Base-by-base conservation (phyloP, 441 rosid species). In the Populus hybrid region DNA sequence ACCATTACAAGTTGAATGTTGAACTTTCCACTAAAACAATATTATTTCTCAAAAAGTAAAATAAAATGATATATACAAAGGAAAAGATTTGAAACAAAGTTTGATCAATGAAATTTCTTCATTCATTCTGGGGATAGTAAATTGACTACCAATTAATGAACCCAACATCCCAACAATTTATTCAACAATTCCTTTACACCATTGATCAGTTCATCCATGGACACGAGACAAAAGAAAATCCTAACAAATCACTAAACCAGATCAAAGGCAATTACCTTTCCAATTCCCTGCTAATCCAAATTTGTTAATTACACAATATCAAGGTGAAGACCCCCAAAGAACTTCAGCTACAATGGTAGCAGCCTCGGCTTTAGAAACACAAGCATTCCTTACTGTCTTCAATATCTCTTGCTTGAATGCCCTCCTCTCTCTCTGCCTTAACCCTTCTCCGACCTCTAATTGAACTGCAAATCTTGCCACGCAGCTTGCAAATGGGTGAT, bases 241-340 rank as follows among this genome's bases (percentile, higher is more conserved):
- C 20, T 46, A 46, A 4, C 57, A 12, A 14, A 46, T 46, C 57
- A 14, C 20, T 11, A 40, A 7, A 10, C 6, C 12, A 18, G 18
- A 10, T 20, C 54, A 1, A 46, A n/a, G 7, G 1, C 46, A 71
- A 23, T n/a, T 23, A 16, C 21, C 14, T 4, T 36, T 69, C 6
- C 57, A 24, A 10, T 5, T 36, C n/a, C 16, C 14, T 69, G 18
- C 26, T 28, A 46, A 14, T 46, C 57, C 57, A 14, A 26, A 20
- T 24, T 1, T 46, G 23, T 72, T 20, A 30, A 8, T 23, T 14
- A 16, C 24, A 34, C 66, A 64, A 24, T 34, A 64, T 87, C 81
- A 89, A 70, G 94, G 93, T 68, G 92, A 89, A 76, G 96, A 87
- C 0, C 93, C 94, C 96, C 94, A 90, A 87, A 92, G 77, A 71